These are phyloP conservation scores for Arachis stenosperma DNA, from an alignment of 306 rosid genomes.

Conservation along the genomic window DNA sequence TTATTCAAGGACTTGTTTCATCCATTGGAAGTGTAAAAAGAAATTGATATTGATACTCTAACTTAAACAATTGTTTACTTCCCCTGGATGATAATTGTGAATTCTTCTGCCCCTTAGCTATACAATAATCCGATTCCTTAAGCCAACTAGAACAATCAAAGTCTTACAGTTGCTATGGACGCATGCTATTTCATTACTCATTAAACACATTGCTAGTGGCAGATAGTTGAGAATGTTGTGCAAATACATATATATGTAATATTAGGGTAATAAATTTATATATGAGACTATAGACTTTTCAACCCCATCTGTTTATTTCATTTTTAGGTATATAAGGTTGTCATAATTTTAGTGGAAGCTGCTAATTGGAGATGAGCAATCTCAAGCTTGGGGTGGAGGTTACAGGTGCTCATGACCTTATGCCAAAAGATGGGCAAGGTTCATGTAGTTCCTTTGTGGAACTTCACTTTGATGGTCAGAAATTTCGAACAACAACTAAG, in stretches of 20 bases:
- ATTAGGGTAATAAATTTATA: no score
- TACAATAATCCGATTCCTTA: no score
- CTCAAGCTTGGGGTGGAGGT: constrained; percentile 89
- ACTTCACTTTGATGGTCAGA: constrained; percentile 79
- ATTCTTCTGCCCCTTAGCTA: not conserved
- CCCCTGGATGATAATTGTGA: no score
- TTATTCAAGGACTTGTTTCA: constrained; percentile 13
- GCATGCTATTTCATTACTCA: no score
- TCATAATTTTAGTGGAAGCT: constrained; percentile 35
- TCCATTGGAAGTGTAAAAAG: not conserved
- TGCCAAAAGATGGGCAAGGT: constrained; percentile 89
- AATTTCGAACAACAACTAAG: constrained; percentile 65
- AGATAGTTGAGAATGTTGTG: no score
- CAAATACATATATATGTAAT: no score
- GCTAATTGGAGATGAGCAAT: constrained; percentile 56
- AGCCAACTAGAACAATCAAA: no score
- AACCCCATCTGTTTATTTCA: constrained; percentile 14
- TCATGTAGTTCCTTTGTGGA: constrained; percentile 69
- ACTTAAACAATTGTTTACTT: no score
- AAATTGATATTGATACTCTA: not conserved
- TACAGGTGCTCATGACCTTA: constrained; percentile 78
- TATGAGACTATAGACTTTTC: no score
- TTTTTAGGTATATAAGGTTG: constrained; percentile 49
- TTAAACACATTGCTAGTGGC: no score
- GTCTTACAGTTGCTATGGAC: no score